Evolutionary conservation across 2,329 filamentous ascomycete genomes (phyloP).

Genomic region (Fusarium musae): DNA sequence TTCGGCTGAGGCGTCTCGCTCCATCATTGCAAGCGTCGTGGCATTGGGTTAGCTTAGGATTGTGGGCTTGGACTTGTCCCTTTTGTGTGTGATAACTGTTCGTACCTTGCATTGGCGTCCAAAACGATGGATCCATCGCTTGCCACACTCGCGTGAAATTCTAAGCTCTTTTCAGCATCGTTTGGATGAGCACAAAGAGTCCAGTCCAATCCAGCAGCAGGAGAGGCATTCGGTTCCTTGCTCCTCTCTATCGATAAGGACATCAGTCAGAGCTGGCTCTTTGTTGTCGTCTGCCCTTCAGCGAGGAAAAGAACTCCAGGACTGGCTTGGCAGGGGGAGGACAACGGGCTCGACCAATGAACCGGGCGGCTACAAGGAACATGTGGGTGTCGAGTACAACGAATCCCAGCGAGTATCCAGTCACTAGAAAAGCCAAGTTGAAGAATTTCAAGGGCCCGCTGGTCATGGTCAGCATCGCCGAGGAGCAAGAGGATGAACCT

Average conservation of each 20-base stretch:
- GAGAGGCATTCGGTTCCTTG: neutral
- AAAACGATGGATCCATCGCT: constrained; percentile 1
- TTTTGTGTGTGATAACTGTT: constrained; percentile 31
- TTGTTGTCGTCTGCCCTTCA: constrained; percentile 11
- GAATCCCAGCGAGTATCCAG: constrained; percentile 31
- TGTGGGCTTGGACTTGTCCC: constrained; percentile 10
- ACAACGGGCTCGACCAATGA: constrained; percentile 36
- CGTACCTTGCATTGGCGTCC: constrained; percentile 41
- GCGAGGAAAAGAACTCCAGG: constrained; percentile 15
- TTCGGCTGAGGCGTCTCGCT: constrained; percentile 30
- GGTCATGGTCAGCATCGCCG: neutral
- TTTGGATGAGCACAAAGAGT: constrained; percentile 31
- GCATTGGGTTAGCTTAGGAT: constrained; percentile 14
- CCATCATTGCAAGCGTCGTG: constrained; percentile 31
- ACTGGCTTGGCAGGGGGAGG: constrained; percentile 42
- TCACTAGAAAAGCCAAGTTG: constrained; percentile 25
- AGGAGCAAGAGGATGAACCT: constrained; percentile 6
- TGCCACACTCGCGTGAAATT: constrained; percentile 26
- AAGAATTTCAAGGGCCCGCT: constrained; percentile 7
- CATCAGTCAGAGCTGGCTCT: neutral
- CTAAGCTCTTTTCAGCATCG: constrained; percentile 27
- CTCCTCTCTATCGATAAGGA: constrained; percentile 29
- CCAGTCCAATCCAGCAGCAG: constrained; percentile 30
- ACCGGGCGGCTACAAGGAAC: constrained; percentile 28
- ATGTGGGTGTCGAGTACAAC: constrained; percentile 10